Base-by-base conservation (phyloP, 805 yeast genomes). In the Teunomyces cretensis region DNA sequence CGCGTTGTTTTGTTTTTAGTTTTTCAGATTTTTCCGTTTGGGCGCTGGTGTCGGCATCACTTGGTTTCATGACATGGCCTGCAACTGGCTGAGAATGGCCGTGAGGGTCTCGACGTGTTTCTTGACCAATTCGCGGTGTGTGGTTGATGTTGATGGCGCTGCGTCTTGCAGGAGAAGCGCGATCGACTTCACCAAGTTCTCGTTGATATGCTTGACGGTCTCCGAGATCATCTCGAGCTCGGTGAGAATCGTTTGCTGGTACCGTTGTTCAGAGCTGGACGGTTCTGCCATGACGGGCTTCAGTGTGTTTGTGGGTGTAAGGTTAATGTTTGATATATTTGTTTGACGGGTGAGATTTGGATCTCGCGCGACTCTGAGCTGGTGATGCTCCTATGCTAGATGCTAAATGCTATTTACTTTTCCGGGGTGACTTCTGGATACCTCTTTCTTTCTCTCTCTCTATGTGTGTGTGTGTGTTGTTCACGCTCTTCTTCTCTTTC, bases 211-310 rank as follows among this genome's bases (percentile, higher is more conserved):
- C 36, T 60, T 58, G 9, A 61, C 56, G 3, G 75, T 70, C 24
- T 53, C 39, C 9, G 67, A 55, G 11, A 70, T 70, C 59, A 65
- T 49, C 44, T 65, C 59, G 13, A 70, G 56, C 47, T 70, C 73
- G 6, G 56, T 31, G 9, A 70, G 52, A 9, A 70, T 56, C 27
- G 51, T 48, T 28, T 64, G 58, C 42, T 62, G 67, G 16, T 56
- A 53, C 16, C 38, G 38, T 19, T 38, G 35, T 22, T 51, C 45
- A 7, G 27, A 15, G 11, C 38, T 30, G 14, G 22, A 6, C 8
- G 15, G 22, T 22, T 26, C 30, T 13, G 39, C 7, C 14, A 33
- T 41, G 22, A 6, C n/a, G 17, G 16, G 15, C 7, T 7, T 5
- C 9, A 35, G 1, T 38, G 41, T 14, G 9, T 6, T 12, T 38